Conservation (phyloP, 306 rosid species). For the Trifolium dubium region DNA sequence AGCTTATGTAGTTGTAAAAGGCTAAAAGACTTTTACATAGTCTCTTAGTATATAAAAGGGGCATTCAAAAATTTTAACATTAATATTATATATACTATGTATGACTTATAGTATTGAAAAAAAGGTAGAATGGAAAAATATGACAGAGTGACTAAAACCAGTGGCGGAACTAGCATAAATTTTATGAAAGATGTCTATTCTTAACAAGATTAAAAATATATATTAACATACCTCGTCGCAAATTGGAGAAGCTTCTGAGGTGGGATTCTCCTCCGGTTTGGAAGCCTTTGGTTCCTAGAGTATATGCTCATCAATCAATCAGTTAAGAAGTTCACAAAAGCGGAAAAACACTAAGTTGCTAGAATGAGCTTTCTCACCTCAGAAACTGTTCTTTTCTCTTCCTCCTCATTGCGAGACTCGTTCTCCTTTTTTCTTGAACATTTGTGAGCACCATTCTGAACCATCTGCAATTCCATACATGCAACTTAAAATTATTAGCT, state of each 20-base stretch:
- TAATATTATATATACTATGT: not conserved
- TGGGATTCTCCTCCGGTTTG: constrained; percentile 28
- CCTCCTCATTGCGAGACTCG: constrained; percentile 29
- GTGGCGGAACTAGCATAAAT: too few relatives aligned
- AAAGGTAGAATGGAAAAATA: not conserved
- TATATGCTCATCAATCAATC: constrained; percentile 21
- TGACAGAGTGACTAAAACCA: too few relatives aligned
- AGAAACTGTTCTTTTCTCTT: constrained; percentile 35
- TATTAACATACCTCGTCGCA: constrained; percentile 49
- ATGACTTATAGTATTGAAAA: not conserved
- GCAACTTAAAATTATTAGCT: constrained; percentile 4
- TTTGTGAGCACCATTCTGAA: constrained; percentile 75
- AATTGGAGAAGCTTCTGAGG: constrained; percentile 43
- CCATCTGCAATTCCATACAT: constrained; percentile 65
- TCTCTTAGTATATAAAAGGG: not conserved
- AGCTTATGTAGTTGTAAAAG: constrained; percentile 9
- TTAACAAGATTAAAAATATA: constrained; percentile 38
- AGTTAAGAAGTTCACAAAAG: constrained; percentile 30
- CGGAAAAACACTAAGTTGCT: constrained; percentile 40
- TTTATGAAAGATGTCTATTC: constrained; percentile 17
- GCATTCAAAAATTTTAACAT: not conserved
- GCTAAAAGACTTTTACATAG: not conserved
- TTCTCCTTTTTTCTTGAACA: constrained; percentile 49
- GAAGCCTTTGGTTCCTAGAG: constrained; percentile 43
- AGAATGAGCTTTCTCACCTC: constrained; percentile 47